phyloP scores from a whole-genome alignment of 2,329 filamentous ascomycete species.

The Exophiala sp. region DNA sequence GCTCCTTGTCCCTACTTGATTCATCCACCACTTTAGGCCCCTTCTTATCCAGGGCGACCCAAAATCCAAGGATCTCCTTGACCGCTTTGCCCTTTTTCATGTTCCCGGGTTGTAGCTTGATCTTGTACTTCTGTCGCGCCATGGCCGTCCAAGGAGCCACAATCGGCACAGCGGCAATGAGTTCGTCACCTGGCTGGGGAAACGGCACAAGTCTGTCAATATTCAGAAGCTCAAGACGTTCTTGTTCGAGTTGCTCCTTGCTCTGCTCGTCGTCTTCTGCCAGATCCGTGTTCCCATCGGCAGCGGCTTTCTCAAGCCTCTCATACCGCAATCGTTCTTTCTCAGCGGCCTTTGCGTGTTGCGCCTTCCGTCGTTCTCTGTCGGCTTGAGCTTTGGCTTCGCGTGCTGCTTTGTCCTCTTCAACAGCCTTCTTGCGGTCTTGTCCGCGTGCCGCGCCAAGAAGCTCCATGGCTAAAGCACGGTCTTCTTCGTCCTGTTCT shows the following conservation, averaged over 20 bases:
- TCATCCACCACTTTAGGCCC: constrained; percentile 53
- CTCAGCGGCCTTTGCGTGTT: constrained; percentile 73
- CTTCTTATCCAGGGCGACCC: constrained; percentile 43
- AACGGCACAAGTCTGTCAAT: constrained; percentile 74
- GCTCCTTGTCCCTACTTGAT: constrained; percentile 44
- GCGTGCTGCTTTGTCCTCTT: constrained; percentile 59
- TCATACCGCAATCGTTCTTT: constrained; percentile 62
- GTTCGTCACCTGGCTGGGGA: constrained; percentile 77
- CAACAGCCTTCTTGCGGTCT: constrained; percentile 65
- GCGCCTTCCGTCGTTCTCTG: constrained; percentile 70
- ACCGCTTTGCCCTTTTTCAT: constrained; percentile 94
- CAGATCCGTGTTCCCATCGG: constrained; percentile 46
- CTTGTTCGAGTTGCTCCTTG: constrained; percentile 44
- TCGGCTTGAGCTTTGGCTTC: constrained; percentile 71
- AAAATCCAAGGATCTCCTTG: constrained; percentile 80
- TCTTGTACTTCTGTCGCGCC: constrained; percentile 80
- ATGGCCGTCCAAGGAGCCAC: constrained; percentile 63
- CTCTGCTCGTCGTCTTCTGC: constrained; percentile 59
- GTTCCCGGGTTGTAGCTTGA: constrained; percentile 84
- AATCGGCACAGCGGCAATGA: constrained; percentile 56
- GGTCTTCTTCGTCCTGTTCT: constrained; percentile 91
- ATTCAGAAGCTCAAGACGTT: constrained; percentile 47
- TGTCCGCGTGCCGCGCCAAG: constrained; percentile 69
- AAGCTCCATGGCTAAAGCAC: constrained; percentile 75
- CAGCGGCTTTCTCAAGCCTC: constrained; percentile 61